A percentile compares a stretch with the other conserved stretches of the same genome.
phyloP scores from a whole-genome alignment of 2,329 filamentous ascomycete genomes.

The Waltergamsia citrina region DNA sequence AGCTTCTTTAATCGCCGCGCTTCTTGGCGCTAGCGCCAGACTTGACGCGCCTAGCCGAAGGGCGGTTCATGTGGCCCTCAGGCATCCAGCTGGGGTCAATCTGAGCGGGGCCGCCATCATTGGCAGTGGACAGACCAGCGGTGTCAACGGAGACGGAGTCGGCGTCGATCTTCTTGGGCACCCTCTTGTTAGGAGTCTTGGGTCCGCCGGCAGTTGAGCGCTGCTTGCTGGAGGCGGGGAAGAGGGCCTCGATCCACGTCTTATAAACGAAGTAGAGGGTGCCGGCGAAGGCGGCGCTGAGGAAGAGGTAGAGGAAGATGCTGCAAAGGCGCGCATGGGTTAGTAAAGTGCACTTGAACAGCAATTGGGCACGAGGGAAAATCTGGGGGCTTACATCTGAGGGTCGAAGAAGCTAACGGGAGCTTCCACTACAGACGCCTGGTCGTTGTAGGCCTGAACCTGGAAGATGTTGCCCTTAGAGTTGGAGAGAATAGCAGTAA shows the following conservation, averaged over 20 bases:
- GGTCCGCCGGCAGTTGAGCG: constrained; percentile 48
- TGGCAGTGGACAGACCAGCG: no score
- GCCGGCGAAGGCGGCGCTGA: constrained; percentile 66
- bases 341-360: constrained; percentile 22
- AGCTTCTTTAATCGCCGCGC: not conserved
- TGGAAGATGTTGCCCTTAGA: constrained; percentile 62
- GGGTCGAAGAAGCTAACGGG: constrained; percentile 89
- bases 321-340: constrained; percentile 33
- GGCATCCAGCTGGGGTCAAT: constrained; percentile 96
- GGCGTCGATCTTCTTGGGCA: constrained; percentile 58
- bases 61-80: constrained; percentile 78
- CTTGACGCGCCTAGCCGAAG: constrained; percentile 61
- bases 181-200: constrained; percentile 30
- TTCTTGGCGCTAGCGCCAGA: constrained; percentile 38
- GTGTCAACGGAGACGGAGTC: constrained; percentile 54
- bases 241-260: constrained; percentile 93
- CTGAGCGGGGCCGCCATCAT: constrained; percentile 62
- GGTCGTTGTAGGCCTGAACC: constrained; percentile 69
- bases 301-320: constrained; percentile 95
- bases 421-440: constrained; percentile 79
- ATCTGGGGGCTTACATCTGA: constrained; percentile 75
- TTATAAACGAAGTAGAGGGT: constrained; percentile 95
- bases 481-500: constrained; percentile 66
- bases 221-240: constrained; percentile 69
- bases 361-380: not conserved